Percentiles rank a stretch among this genome's conserved stretches.
phyloP scores from a whole-genome alignment of 805 yeast genomes.

The Grigorovia humatica region DNA sequence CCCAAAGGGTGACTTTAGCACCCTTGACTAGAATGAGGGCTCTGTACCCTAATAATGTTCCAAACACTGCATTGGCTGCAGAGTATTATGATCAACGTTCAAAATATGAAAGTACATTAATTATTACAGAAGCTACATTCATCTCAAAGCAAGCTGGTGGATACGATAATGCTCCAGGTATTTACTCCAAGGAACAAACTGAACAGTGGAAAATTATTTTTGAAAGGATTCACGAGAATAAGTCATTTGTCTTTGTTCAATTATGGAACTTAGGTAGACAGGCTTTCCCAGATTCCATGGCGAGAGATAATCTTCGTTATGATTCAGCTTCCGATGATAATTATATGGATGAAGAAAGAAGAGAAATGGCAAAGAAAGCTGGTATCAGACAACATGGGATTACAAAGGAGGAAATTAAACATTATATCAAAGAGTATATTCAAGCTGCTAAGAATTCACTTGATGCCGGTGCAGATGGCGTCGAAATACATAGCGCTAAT shows the following conservation, averaged over 20 bases:
- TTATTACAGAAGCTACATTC: conserved; percentile 50
- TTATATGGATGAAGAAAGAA: conserved; percentile 26
- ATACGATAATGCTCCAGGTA: conserved; percentile 38
- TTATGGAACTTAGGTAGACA: conserved; percentile 42
- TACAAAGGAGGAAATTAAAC: conserved; percentile 28
- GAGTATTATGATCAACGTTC: conserved; percentile 49
- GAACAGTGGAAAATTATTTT: conserved; percentile 39
- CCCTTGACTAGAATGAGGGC: conserved; percentile 36
- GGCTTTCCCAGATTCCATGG: conserved; percentile 31
- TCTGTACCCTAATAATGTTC: conserved; percentile 23
- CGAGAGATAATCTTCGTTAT: conserved; percentile 29
- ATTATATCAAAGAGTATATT: conserved; percentile 32
- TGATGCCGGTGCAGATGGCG: conserved; percentile 40
- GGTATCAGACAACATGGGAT: conserved; percentile 25
- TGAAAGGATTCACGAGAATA: conserved; percentile 40
- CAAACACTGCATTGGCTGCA: conserved; percentile 34
- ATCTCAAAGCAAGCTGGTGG: conserved; percentile 35
- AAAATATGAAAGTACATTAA: conserved; percentile 37
- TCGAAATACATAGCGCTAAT: conserved; percentile 59
- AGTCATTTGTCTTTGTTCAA: conserved; percentile 38
- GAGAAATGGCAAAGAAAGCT: conserved; percentile 26
- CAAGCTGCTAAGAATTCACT: conserved; percentile 34
- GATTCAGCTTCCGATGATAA: conserved; percentile 32
- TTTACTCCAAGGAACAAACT: conserved; percentile 37
- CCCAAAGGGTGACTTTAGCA: conserved; percentile 31